Conservation (phyloP, 257 asterid species). For the Solanum corneliomulleri region DNA sequence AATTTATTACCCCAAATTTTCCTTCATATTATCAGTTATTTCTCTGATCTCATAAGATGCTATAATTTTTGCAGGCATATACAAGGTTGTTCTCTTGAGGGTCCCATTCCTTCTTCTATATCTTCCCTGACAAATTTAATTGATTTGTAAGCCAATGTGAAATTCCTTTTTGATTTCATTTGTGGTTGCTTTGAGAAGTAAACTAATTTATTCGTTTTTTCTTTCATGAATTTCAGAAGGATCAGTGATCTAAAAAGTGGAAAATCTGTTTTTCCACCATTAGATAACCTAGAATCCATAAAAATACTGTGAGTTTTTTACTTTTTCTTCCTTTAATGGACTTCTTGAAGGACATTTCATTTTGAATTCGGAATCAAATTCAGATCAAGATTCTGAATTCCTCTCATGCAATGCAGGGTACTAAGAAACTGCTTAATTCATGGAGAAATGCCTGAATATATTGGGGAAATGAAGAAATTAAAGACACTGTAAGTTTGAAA, state of each 20-base stretch:
- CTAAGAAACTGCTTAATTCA: constrained; percentile 52
- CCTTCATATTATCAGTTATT: not conserved
- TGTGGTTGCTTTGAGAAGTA: not conserved
- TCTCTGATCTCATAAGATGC: not conserved
- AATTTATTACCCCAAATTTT: not conserved
- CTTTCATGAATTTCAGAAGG: constrained; percentile 51
- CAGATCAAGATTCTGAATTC: not conserved
- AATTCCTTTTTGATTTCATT: not conserved
- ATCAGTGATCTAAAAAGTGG: constrained; percentile 67
- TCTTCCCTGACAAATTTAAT: constrained; percentile 50
- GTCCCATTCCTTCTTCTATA: constrained; percentile 75
- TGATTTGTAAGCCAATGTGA: constrained; percentile 53
- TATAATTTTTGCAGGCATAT: constrained; percentile 52
- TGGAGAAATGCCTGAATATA: constrained; percentile 56
- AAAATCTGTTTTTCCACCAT: constrained; percentile 53
- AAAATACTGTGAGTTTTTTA: constrained; percentile 54
- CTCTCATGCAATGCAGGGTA: constrained; percentile 22
- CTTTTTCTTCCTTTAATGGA: not conserved
- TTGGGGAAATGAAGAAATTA: constrained; percentile 52
- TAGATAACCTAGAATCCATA: constrained; percentile 36
- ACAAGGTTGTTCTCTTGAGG: constrained; percentile 85
- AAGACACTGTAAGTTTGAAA: constrained; percentile 51
- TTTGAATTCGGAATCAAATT: not conserved
- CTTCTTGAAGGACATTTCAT: not conserved
- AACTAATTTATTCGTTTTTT: not conserved